Evolutionary conservation across 768 basidiomycete genomes (phyloP).

Genomic region (Amanita jacksonii): DNA sequence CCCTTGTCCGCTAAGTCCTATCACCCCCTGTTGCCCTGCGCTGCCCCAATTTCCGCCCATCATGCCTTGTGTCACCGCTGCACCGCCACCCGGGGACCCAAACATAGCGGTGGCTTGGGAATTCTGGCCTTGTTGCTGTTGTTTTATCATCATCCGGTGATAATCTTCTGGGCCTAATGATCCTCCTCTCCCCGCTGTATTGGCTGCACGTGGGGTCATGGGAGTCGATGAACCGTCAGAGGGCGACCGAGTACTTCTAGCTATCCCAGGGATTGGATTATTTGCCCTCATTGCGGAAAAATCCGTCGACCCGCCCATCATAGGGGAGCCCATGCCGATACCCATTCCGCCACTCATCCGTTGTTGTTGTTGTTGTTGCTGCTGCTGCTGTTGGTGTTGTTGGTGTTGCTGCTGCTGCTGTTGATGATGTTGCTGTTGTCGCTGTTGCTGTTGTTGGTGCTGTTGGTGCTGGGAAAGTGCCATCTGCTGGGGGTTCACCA

Average conservation of each 20-base stretch:
- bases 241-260: conserved; percentile 67
- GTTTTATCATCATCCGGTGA: conserved; percentile 40
- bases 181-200: conserved; percentile 26
- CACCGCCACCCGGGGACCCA: conserved; percentile 3
- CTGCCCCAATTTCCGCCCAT: conserved; percentile 23
- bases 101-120: conserved; percentile 4
- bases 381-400: conserved; percentile 19
- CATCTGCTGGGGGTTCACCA: conserved; percentile 23
- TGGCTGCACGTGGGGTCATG: conserved; percentile 37
- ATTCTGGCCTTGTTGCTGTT: conserved; percentile 28
- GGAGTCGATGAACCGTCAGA: conserved; percentile 49
- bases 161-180: conserved; percentile 44
- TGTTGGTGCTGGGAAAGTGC: conserved; percentile 25
- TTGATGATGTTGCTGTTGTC: conserved; percentile 9
- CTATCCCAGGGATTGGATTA: conserved; percentile 59
- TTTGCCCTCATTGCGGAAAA: conserved; percentile 49
- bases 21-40: conserved; percentile 12
- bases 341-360: conserved; percentile 18
- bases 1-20: conserved; percentile 15
- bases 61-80: conserved; percentile 20
- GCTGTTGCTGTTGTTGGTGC: conserved; percentile 12
- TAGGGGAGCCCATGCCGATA: conserved; percentile 32
- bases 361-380: conserved; percentile 22
- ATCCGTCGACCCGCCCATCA: conserved; percentile 24
- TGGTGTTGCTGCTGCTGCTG: conserved; percentile 23